A percentile compares a stretch with the other conserved stretches of the same genome.
phyloP scores from a whole-genome alignment of 352 stramenopile species.

The Globisporangium mamillatum region DNA sequence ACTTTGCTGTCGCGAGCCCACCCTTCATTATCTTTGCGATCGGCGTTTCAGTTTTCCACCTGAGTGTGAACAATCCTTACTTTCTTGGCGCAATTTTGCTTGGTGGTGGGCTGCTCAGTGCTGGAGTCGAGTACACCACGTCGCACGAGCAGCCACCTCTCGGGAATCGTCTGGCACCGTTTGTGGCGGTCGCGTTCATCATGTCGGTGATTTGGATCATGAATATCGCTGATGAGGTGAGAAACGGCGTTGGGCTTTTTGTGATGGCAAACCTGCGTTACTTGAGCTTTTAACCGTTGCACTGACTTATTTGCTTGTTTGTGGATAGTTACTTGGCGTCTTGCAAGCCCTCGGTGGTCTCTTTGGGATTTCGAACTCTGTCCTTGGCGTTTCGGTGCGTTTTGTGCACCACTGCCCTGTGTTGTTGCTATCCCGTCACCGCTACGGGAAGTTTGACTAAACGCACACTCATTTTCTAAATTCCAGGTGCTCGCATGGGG shows the following conservation, averaged over 20 bases:
- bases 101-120: constrained; percentile 40
- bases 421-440: background rate
- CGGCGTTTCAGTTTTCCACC: constrained; percentile 46
- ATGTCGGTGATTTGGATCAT: constrained; percentile 89
- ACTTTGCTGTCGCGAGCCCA: constrained; percentile 60
- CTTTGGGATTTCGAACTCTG: constrained; percentile 73
- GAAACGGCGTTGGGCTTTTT: background rate
- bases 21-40: constrained; percentile 59
- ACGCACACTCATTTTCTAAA: background rate
- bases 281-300: background rate
- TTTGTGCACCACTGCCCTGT: background rate
- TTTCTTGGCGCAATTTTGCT: constrained; percentile 47
- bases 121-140: constrained; percentile 43
- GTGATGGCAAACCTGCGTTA: background rate
- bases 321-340: constrained; percentile 46
- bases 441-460: background rate
- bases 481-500: constrained; percentile 69
- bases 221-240: constrained; percentile 77
- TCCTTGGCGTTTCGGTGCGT: constrained; percentile 75
- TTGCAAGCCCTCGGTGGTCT: constrained; percentile 70
- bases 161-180: constrained; percentile 47
- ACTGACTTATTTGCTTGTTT: background rate
- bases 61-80: constrained; percentile 41
- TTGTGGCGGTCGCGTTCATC: constrained; percentile 69
- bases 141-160: constrained; percentile 44